Base-by-base conservation (phyloP, 1,284 basidiomycete species). In the Leccinum fallax region DNA sequence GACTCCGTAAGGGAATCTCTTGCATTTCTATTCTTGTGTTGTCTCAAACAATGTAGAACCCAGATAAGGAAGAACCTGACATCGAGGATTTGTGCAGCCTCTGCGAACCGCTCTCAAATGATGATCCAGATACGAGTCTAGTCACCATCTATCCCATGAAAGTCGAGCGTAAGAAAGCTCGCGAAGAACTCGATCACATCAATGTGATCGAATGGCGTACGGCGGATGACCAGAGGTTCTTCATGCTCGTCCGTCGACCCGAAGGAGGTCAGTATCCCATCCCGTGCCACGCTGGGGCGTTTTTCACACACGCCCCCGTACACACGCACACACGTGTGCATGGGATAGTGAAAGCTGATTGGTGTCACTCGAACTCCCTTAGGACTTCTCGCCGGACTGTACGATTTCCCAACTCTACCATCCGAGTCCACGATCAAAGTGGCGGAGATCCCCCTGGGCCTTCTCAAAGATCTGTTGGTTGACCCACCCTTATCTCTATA, bases 121-220 rank as follows among this genome's bases (percentile, higher is more conserved):
- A 70, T 28, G 70, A 74, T 48, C 24, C 38, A 26, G 68, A 68
- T 28, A 53, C 63, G 6, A 71, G 68, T 3, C 67, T 72, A 19
- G 90, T 94, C 32, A 89, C 85, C 9, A 78, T 85, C 19, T 98
- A 91, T 74, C 97, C 97, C 0, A 94, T 97, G 92, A 93, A 90
- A 70, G 86, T 83, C 11, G 86, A 87, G 61, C 90, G 92, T 67
- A 96, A 95, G 78, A 92, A 89, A 70, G 85, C 89, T 3, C 81
- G 94, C 46, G 88, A 92, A 69, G 96, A 98, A 73, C 79, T 92
- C 46, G 94, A 95, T 71, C 81, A 90, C 7, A 94, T 98, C 21
- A 92, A 88, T 69, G 85, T 95, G 19, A 78, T 97, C 36, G 92
- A 95, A 77, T 96, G 93, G 92, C 79, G 79, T 28, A 69, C 74